Evolutionary conservation across 169 alveolate genomes (phyloP).

Genomic region (Cryptosporidium viatorum): DNA sequence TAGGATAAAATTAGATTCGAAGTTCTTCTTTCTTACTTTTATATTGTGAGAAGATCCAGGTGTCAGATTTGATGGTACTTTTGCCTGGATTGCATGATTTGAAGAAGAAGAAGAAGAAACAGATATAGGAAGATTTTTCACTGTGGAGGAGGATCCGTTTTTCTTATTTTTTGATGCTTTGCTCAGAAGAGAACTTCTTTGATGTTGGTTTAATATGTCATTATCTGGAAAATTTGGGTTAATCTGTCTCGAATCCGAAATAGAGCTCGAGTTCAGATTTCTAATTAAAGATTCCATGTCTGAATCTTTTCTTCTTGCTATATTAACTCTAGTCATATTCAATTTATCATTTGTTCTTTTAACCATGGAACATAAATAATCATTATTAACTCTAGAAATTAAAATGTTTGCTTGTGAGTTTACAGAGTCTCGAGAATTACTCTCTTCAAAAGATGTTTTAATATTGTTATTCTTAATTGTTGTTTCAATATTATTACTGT

Average conservation of each 20-base stretch:
- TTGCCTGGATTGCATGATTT: neutral
- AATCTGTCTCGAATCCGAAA: neutral
- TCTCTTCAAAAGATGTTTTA: neutral
- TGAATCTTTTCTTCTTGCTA: conserved; percentile 23
- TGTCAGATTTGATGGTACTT: neutral
- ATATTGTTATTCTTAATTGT: neutral
- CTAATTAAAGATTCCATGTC: conserved; percentile 16
- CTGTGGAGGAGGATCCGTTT: neutral
- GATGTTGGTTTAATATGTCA: neutral
- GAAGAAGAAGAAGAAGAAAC: neutral
- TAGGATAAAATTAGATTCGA: conserved; percentile 4
- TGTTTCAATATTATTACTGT: neutral
- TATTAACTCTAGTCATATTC: conserved; percentile 24
- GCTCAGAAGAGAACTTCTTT: neutral
- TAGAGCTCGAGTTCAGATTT: conserved; percentile 12
- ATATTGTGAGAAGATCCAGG: neutral
- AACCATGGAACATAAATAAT: conserved; percentile 29
- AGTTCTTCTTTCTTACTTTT: neutral
- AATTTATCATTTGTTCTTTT: conserved; percentile 50
- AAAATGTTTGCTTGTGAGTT: neutral
- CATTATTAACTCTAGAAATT: conserved; percentile 22
- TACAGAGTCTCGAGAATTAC: neutral
- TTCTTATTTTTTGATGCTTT: neutral
- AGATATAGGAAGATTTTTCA: neutral
- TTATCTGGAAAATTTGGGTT: neutral